Evolutionary conservation across 768 basidiomycete species (phyloP).

Genomic region (Suillus paluster): DNA sequence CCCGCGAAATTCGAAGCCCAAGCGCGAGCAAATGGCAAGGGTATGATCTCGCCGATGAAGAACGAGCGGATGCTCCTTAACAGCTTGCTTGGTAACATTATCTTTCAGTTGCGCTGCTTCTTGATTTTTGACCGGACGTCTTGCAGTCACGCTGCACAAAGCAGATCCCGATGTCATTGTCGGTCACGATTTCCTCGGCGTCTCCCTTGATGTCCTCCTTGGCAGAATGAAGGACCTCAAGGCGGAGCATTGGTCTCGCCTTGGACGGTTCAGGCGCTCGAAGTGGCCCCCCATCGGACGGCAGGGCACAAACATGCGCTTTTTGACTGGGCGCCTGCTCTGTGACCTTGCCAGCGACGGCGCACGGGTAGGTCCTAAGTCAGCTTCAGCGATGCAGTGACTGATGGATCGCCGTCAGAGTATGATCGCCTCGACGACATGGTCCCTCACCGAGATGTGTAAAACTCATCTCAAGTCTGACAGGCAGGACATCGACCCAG

Average conservation of each 20-base stretch:
- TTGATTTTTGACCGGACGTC: slow-evolving; percentile 6
- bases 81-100: slow-evolving; percentile 65
- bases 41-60: slow-evolving; percentile 70
- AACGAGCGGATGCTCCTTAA: slow-evolving; percentile 89
- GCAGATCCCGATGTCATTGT: slow-evolving; percentile 94
- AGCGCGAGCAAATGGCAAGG: slow-evolving; percentile 66
- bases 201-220: slow-evolving; percentile 87
- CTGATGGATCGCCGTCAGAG: slow-evolving; percentile 50
- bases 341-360: slow-evolving; percentile 95
- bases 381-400: not conserved
- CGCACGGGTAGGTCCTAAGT: slow-evolving; percentile 67
- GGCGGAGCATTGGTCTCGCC: slow-evolving; percentile 91
- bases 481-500: slow-evolving; percentile 93
- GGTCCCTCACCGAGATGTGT: slow-evolving; percentile 98
- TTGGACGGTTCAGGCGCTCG: slow-evolving; percentile 86
- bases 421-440: slow-evolving; percentile 97
- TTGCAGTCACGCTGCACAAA: slow-evolving; percentile 72
- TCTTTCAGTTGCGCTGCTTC: not conserved
- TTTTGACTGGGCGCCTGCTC: slow-evolving; percentile 83
- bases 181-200: slow-evolving; percentile 93
- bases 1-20: slow-evolving; percentile 81
- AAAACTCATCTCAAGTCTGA: slow-evolving; percentile 83
- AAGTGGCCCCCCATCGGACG: slow-evolving; percentile 83
- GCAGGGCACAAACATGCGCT: slow-evolving; percentile 82
- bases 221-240: slow-evolving; percentile 91